Percentiles rank a stretch among this genome's conserved stretches.
Conservation (phyloP, 306 rosid species). For the Cyamopsis tetragonoloba region DNA sequence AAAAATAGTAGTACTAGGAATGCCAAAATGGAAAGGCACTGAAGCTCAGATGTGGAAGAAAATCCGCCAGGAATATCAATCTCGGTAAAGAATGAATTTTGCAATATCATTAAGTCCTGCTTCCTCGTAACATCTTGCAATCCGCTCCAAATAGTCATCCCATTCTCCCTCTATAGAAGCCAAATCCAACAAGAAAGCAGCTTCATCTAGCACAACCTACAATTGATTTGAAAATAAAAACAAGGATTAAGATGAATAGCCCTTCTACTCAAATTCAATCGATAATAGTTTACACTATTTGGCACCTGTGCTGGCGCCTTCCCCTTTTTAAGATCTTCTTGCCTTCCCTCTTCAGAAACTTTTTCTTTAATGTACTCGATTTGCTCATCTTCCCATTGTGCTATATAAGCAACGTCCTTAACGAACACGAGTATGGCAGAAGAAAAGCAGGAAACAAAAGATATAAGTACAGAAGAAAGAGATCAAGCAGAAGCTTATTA, state of each 20-base stretch:
- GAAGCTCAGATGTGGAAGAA: slow-evolving; percentile 1
- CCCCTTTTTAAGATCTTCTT: slow-evolving; percentile 78
- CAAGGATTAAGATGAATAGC: neutral
- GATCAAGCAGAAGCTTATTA: neutral
- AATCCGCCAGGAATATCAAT: slow-evolving; percentile 19
- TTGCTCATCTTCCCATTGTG: slow-evolving; percentile 97
- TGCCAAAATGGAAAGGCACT: neutral
- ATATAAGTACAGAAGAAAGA: neutral
- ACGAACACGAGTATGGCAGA: slow-evolving; percentile 17
- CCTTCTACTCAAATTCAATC: neutral
- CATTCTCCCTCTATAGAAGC: slow-evolving; percentile 89
- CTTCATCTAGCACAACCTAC: slow-evolving; percentile 88
- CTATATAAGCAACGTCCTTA: slow-evolving; percentile 84
- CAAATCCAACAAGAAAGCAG: slow-evolving; percentile 86
- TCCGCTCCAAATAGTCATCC: slow-evolving; percentile 64
- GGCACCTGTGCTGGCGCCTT: slow-evolving; percentile 82
- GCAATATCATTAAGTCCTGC: slow-evolving; percentile 75
- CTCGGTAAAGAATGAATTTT: slow-evolving; percentile 58
- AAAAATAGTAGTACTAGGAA: no score
- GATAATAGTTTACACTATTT: neutral
- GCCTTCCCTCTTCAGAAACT: slow-evolving; percentile 86
- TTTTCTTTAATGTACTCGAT: slow-evolving; percentile 85
- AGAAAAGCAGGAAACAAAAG: neutral
- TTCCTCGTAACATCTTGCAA: slow-evolving; percentile 73
- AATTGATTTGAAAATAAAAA: slow-evolving; percentile 13